Evolutionary conservation across 495 filamentous ascomycete genomes (phyloP), one percentile per base, ranked within the genome.

Genomic region (Aspergillus olivimuriae): DNA sequence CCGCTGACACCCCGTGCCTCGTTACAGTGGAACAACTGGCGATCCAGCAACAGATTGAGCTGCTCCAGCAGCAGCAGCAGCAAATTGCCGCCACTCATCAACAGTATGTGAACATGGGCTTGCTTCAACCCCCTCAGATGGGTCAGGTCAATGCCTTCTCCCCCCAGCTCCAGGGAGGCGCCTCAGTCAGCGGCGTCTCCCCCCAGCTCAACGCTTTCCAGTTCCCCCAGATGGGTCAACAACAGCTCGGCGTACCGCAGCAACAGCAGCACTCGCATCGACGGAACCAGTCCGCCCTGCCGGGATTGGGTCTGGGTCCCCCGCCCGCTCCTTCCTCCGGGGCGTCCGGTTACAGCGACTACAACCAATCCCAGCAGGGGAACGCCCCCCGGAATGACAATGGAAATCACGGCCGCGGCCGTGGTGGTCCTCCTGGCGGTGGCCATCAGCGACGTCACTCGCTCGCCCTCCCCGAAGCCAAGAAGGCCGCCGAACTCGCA

Each of bases 31-130:
- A 97, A 76, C 94, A 97, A 83, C 78, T 97, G 54, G 89, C 92
- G 58, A 86, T 98, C 66, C 91, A 95, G 65, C 92, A 97, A 73
- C 92, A 98, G 67, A 96, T 97, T 60, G 90, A 98, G 69, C 75
- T 91, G 66, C 78, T 98, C 52, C 92, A 98, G 69, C 89, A 94
- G 62, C 94, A 97, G 60, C 92, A 98, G 59, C 94, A 97, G 66
- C 94, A 97, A 60, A 94, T 97, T 63, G 85, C 91, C 60, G 86
- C 86, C 42, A 89, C 88, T 40, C 89, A 96, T 53, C 90, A 94
- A 65, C 91, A 97, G 62, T 97, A 95, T 68, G 85, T 94, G 46
- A 92, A 94, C 62, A 91, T 97, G 86, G 88, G 88, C 52, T 83
- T 97, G 72, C 76, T 98, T 50, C 84, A 82, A 46, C 85, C 84